Conservation (phyloP, 2,329 filamentous ascomycete species). For the Penicillium brasilianum region DNA sequence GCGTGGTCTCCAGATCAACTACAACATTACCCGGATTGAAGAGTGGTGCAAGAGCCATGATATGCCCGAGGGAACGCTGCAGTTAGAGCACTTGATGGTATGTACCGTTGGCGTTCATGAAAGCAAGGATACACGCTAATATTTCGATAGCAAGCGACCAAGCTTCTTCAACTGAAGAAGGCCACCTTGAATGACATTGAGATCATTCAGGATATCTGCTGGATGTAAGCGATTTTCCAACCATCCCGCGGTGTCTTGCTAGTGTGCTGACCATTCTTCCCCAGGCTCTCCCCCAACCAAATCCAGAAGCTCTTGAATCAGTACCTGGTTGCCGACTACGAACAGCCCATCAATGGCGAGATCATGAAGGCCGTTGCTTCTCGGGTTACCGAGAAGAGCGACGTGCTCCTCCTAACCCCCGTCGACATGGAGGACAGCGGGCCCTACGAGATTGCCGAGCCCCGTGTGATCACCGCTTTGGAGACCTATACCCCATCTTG, state of each 20-base stretch:
- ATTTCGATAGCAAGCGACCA: constrained; percentile 82
- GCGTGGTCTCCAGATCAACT: constrained; percentile 98
- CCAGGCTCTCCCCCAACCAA: constrained; percentile 93
- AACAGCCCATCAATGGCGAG: constrained; percentile 98
- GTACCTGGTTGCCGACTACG: constrained; percentile 97
- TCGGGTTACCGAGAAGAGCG: constrained; percentile 96
- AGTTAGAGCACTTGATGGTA: constrained; percentile 97
- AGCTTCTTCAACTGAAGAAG: constrained; percentile 97
- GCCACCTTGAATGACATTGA: constrained; percentile 98
- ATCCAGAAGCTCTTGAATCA: constrained; percentile 99
- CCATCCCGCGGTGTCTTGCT: neutral
- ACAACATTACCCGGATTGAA: constrained; percentile 98
- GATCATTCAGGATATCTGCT: constrained; percentile 99
- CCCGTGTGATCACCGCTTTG: constrained; percentile 89
- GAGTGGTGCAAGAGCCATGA: constrained; percentile 99
- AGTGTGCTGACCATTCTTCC: constrained; percentile 14
- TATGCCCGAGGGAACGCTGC: constrained; percentile 96
- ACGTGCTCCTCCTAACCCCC: constrained; percentile 88
- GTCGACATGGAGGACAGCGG: constrained; percentile 99
- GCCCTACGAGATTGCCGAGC: constrained; percentile 97
- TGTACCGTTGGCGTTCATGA: constrained; percentile 29
- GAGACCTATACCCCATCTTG: constrained; percentile 99
- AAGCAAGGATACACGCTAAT: constrained; percentile 16
- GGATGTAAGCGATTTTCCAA: constrained; percentile 76
- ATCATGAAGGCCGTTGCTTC: constrained; percentile 99